A percentile compares a stretch with the other conserved stretches of the same genome.
These are phyloP conservation scores for Mortierella sp. DNA, from an alignment of 371 early-diverging fungal species.

Conservation along the genomic window DNA sequence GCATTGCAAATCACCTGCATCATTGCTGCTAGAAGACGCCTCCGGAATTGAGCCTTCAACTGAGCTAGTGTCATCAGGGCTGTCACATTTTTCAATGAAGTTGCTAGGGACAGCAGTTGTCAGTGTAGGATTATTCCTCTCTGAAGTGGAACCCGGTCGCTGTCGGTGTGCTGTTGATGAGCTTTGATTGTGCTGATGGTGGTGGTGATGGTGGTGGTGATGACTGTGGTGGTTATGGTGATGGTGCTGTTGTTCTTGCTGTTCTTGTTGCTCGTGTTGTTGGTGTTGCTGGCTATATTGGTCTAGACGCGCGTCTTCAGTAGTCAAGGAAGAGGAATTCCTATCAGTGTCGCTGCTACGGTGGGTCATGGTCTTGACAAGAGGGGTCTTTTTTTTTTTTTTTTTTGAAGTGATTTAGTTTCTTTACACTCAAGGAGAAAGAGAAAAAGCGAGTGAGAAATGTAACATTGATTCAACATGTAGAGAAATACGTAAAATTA, in stretches of 20 bases:
- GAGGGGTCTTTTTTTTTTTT: too few relatives aligned
- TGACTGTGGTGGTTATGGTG: slow-evolving; percentile 11
- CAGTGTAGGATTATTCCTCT: slow-evolving; percentile 24
- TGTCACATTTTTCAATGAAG: slow-evolving; percentile 51
- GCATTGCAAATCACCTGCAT: slow-evolving; percentile 27
- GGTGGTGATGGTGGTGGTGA: slow-evolving; percentile 23
- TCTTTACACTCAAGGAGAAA: too few relatives aligned
- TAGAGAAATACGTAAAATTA: too few relatives aligned
- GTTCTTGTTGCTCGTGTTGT: not conserved
- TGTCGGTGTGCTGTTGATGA: slow-evolving; percentile 14
- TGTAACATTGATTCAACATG: too few relatives aligned
- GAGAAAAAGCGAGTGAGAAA: too few relatives aligned
- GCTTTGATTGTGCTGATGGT: slow-evolving; percentile 8
- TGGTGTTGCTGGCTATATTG: slow-evolving; percentile 10
- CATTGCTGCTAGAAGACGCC: not conserved
- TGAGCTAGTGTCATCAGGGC: slow-evolving; percentile 51
- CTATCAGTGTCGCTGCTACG: slow-evolving; percentile 22
- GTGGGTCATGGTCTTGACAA: slow-evolving; percentile 21
- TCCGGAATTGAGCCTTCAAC: slow-evolving; percentile 43
- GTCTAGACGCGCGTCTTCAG: not conserved
- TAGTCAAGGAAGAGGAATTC: not conserved
- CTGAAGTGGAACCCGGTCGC: slow-evolving; percentile 25
- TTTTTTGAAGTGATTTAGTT: too few relatives aligned
- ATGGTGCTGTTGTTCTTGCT: slow-evolving; percentile 7
- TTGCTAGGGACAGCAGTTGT: slow-evolving; percentile 29